A percentile compares a stretch with the other conserved stretches of the same genome.
Evolutionary conservation across 208 protist species (phyloP).

Genomic region (Acanthamoeba sp.): DNA sequence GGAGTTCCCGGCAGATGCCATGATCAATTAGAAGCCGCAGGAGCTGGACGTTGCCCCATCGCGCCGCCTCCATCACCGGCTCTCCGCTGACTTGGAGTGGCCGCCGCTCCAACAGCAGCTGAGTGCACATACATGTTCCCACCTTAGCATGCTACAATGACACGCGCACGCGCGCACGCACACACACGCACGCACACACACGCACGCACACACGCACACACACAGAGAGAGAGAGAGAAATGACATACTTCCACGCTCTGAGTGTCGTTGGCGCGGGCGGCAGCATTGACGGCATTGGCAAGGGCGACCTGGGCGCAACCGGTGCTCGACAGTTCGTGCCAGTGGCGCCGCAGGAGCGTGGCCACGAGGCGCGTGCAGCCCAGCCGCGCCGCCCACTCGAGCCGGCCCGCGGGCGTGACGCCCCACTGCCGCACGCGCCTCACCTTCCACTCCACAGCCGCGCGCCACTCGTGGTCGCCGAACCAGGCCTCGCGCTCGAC

Average conservation of each 20-base stretch:
- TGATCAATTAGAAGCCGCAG: neutral
- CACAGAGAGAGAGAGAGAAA: neutral
- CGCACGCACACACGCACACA: neutral
- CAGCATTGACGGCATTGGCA: neutral
- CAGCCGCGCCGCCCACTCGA: neutral
- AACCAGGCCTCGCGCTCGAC: neutral
- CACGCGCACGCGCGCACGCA: no score
- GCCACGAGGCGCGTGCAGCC: neutral
- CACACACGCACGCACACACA: neutral
- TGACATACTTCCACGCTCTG: neutral
- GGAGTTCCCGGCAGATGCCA: no score
- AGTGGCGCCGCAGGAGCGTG: neutral
- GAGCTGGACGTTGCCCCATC: neutral
- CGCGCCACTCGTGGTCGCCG: neutral
- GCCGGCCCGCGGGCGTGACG: neutral
- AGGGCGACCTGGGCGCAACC: neutral
- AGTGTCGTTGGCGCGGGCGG: neutral
- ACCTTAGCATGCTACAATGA: no score
- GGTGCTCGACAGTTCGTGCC: neutral
- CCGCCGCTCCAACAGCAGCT: no score
- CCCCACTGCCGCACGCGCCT: neutral
- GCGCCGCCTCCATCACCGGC: neutral
- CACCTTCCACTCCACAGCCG: conserved; percentile 9
- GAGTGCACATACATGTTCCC: no score
- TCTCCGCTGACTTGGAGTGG: no score